Evolutionary conservation across 345 rosid genomes (phyloP), one percentile per base, ranked within the genome.

Genomic region (Capsella bursapastoris): DNA sequence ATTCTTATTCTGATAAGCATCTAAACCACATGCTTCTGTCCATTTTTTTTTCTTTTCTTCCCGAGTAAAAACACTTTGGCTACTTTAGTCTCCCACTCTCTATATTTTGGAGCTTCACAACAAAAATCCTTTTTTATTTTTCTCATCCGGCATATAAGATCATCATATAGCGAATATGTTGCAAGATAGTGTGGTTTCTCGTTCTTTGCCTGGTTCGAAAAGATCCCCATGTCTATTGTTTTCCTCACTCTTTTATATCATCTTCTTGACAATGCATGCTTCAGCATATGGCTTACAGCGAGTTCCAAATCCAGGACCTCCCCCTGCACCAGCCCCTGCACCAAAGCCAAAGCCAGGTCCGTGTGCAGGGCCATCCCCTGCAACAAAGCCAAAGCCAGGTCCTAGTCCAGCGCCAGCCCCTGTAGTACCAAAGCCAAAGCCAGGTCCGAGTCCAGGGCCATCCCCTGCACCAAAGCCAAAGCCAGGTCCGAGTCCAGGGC

Each of bases 21-120:
- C 27, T 62, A 76, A 76, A 69, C 28, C 31, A 51, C 79, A 76
- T 69, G 74, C 70, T 53, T 34, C 22, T 29, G 12, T 60, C 69
- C 49, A 25, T 22, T 47, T 45, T 7, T 29, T n/a, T 2, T 16
- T 59, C n/a, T 18, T 18, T 9, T 18, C 49, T 13, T 58, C 45
- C 45, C 14, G 8, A 59, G 29, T 48, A 7, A 35, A 49, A 50
- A 50, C 55, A 50, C 37, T 16, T 59, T 10, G 12, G 43, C 51
- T 51, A 58, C 18, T 61, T 52, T 10, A 59, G 8, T 73, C 35
- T 40, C 32, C 4, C 25, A 59, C 15, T 22, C 51, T 61, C 60
- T 75, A 67, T 75, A 68, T 41, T 59, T 13, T 28, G 48, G 35
- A 75, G 62, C 64, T 69, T 62, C 64, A 35, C n/a, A 51, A 43